Conservation (phyloP, 139 green algal species). For the Deuterostichococcus epilithicus region DNA sequence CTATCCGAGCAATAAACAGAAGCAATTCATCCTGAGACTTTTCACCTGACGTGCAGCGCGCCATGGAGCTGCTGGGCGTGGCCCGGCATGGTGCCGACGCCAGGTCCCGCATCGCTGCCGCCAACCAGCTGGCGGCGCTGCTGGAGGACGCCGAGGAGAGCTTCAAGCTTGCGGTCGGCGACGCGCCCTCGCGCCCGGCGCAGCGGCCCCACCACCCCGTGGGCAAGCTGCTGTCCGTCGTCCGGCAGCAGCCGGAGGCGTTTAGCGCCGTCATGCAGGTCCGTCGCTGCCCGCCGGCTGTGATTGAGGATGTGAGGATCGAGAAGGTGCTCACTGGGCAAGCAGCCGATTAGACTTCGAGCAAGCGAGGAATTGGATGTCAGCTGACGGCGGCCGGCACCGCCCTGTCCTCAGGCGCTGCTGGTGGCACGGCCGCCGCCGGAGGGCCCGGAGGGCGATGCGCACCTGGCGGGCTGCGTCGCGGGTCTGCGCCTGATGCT, state of each 20-base stretch:
- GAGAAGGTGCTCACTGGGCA: no score
- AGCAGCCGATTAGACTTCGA: no score
- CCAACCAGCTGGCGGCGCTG: conserved; percentile 21
- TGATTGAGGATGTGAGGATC: no score
- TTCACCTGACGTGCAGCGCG: no score
- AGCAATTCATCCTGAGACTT: no score
- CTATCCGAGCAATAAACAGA: no score
- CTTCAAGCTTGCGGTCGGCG: conserved; percentile 33
- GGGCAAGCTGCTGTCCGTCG: conserved; percentile 23
- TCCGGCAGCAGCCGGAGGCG: conserved; percentile 36
- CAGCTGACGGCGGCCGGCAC: not conserved
- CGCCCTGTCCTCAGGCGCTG: no score
- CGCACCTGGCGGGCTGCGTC: conserved; percentile 9
- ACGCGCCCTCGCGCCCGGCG: conserved; percentile 18
- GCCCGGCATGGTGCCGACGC: not conserved
- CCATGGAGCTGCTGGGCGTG: conserved; percentile 6
- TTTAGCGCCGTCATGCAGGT: conserved; percentile 35
- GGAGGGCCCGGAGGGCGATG: not conserved
- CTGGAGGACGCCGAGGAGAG: conserved; percentile 33
- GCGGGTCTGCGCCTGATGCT: conserved; percentile 44
- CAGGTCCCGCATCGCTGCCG: conserved; percentile 16
- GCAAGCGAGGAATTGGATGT: not conserved
- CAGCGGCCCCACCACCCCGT: conserved; percentile 21
- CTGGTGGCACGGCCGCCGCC: no score
- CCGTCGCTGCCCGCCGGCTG: no score